A percentile compares a stretch with the other conserved stretches of the same genome.
Evolutionary conservation across 148 eudicot species (phyloP).

Genomic region (Vaccinium myrtillus): DNA sequence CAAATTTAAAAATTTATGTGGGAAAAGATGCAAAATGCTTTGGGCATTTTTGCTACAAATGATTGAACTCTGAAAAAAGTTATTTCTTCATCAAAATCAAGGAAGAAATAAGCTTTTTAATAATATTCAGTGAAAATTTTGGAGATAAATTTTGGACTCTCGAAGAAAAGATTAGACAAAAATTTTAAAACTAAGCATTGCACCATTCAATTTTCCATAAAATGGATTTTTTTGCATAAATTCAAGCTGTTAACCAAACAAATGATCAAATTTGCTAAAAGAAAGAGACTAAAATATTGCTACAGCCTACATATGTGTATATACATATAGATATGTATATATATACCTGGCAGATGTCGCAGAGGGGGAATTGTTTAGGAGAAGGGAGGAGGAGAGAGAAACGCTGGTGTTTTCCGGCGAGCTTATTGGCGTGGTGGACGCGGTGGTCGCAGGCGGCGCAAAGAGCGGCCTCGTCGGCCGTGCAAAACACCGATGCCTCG

Average conservation of each 20-base stretch:
- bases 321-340: not conserved
- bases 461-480: slow-evolving; percentile 59
- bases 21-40: not conserved
- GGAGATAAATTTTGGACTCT: not conserved
- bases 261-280: not conserved
- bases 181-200: not conserved
- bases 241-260: not conserved
- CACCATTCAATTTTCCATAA: not conserved
- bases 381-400: slow-evolving; percentile 8
- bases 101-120: not conserved
- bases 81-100: not conserved
- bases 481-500: slow-evolving; percentile 43
- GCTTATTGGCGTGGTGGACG: slow-evolving; percentile 22
- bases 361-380: not conserved
- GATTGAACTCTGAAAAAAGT: not conserved
- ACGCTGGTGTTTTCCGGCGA: slow-evolving; percentile 7
- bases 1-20: not conserved
- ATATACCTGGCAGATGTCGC: not conserved
- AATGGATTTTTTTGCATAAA: not conserved
- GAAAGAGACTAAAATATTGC: not conserved
- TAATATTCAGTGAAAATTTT: not conserved
- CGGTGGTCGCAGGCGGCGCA: slow-evolving; percentile 47
- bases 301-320: not conserved
- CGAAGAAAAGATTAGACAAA: not conserved
- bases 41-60: not conserved